Conservation (phyloP, 179 eudicot species). For the Spinacia oleracea region DNA sequence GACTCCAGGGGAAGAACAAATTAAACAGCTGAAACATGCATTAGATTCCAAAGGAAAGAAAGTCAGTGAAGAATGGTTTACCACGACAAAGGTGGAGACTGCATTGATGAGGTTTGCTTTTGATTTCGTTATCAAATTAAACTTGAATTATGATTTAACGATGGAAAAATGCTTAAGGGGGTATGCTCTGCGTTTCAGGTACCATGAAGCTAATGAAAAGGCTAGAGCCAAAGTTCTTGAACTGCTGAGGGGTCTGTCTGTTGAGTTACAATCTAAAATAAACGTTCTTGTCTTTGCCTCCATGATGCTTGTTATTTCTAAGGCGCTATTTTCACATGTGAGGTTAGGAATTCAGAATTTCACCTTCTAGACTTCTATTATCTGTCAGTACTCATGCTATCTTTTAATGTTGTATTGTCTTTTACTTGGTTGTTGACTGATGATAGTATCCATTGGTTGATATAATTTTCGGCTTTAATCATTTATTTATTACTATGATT, state of each 20-base stretch:
- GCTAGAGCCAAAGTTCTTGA: conserved; percentile 83
- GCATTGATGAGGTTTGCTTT: conserved; percentile 67
- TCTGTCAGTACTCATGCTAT: conserved; percentile 8
- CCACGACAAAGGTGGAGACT: conserved; percentile 82
- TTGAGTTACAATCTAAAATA: conserved; percentile 74
- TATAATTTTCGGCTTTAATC: background rate
- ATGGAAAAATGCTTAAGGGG: background rate
- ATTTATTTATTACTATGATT: background rate
- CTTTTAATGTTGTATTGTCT: background rate
- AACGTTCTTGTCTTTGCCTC: conserved; percentile 86
- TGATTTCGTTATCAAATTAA: background rate
- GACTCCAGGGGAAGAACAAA: conserved; percentile 88
- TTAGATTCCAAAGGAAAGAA: conserved; percentile 88
- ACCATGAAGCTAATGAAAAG: conserved; percentile 79
- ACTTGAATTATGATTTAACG: conserved; percentile 1
- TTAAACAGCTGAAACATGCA: conserved; percentile 79
- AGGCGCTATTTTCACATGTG: conserved; percentile 91
- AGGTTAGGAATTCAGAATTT: conserved; percentile 51
- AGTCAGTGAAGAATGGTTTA: conserved; percentile 97
- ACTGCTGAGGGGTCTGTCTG: conserved; percentile 74
- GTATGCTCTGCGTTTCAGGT: conserved; percentile 49
- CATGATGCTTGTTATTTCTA: conserved; percentile 89
- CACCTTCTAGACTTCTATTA: conserved; percentile 17
- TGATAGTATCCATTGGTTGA: background rate
- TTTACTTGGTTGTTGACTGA: background rate